phyloP scores from a whole-genome alignment of 164 flowering plant species.

The Santalum album region DNA sequence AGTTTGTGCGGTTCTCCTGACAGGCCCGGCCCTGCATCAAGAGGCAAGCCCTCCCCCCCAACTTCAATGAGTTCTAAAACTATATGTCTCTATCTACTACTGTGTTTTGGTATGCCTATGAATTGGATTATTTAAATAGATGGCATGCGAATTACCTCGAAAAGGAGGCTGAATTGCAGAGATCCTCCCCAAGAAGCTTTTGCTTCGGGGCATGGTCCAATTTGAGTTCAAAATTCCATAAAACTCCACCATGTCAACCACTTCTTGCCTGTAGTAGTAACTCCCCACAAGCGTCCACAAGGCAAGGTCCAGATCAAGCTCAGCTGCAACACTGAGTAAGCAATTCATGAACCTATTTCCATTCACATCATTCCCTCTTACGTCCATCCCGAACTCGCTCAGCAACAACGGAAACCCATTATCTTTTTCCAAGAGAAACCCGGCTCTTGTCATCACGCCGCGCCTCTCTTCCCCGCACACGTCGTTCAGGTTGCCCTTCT shows the following conservation, averaged over 20 bases:
- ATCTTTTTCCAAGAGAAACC: conserved; percentile 2
- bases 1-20: neutral
- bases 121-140: too few relatives aligned
- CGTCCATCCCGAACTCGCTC: conserved; percentile 17
- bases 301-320: conserved; percentile 17
- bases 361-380: neutral
- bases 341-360: conserved; percentile 12
- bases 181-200: neutral
- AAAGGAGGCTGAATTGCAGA: neutral
- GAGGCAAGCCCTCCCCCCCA: too few relatives aligned
- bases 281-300: conserved; percentile 17
- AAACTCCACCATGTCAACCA: conserved; percentile 4
- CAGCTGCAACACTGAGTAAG: conserved; percentile 8
- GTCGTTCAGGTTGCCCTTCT: neutral
- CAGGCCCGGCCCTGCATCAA: neutral
- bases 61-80: too few relatives aligned
- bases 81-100: too few relatives aligned
- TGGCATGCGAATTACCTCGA: too few relatives aligned
- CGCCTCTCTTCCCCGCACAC: neutral
- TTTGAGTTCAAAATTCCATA: conserved; percentile 10
- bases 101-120: too few relatives aligned
- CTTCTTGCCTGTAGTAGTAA: conserved; percentile 11
- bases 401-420: conserved; percentile 10
- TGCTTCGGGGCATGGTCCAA: conserved; percentile 2
- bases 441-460: neutral